phyloP scores from a whole-genome alignment of 139 green algal genomes.

The Desmodesmus armatus region DNA sequence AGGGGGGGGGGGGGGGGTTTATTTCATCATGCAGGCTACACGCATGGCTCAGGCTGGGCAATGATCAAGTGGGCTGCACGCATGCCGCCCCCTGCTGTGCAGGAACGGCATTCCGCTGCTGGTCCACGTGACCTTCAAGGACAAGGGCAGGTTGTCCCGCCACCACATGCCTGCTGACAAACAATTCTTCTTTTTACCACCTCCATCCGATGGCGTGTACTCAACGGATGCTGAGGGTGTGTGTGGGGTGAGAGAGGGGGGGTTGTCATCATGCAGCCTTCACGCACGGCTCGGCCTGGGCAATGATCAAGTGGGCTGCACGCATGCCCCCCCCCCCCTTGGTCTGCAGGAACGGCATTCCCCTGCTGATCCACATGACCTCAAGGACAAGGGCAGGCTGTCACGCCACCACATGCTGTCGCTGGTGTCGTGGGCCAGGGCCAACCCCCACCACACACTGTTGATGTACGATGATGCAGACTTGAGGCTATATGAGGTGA shows the following conservation, averaged over 20 bases:
- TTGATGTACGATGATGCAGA: conserved; percentile 45
- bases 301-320: neutral
- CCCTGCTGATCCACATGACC: conserved; percentile 46
- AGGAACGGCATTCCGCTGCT: conserved; percentile 46
- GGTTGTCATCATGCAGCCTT: no score
- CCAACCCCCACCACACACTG: conserved; percentile 35
- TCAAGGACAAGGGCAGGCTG: conserved; percentile 43
- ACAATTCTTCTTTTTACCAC: no score
- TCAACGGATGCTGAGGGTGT: no score
- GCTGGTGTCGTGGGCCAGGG: conserved; percentile 26
- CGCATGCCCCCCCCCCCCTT: neutral
- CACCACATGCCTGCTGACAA: no score
- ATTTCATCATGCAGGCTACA: no score
- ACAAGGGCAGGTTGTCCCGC: conserved; percentile 33
- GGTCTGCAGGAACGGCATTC: conserved; percentile 43
- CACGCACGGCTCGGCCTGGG: no score
- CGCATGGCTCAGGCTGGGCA: no score
- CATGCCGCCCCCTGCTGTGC: neutral
- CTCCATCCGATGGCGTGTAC: no score
- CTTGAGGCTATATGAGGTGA: conserved; percentile 28
- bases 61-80: neutral
- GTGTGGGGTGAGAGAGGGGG: no score
- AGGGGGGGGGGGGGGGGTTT: no score
- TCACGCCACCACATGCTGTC: conserved; percentile 37
- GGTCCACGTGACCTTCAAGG: conserved; percentile 48